Evolutionary conservation across 768 basidiomycete species (phyloP), one percentile per base, ranked within the genome.

Genomic region (Lactarius sp.): DNA sequence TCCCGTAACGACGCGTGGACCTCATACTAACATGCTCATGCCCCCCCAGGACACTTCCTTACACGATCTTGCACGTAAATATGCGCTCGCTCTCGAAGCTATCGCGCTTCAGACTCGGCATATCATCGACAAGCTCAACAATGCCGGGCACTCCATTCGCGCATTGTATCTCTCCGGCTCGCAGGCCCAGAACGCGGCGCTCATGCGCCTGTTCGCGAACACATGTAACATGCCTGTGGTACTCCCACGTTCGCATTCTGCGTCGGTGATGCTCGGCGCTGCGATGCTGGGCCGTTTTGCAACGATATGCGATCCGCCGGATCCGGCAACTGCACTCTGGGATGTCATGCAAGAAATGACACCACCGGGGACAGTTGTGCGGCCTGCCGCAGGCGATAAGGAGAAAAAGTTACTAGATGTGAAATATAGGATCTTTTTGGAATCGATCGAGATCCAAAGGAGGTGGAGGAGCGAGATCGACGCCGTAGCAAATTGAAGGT

Each of bases 291-390:
- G 89, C 14, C 80, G 92, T 59, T 89, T 91, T 70, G 95, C 96
- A 2, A 83, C 82, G 31, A 88, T 90, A 68, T 70, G 74, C 52
- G 71, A 77, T 57, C 77, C 69, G 64, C 74, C 77, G 51, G 78
- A 80, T 58, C 81, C 86, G 65, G 84, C 84, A 27, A 81, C 87
- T 65, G 75, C 79, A 65, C 77, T 98, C 67, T 99, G 97, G 96
- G 79, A 85, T 52, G 90, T 95, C 69, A 98, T 98, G 96, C 94
- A 86, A 61, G 88, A 93, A 68, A 98, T 99, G 97, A 96, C 94
- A 7, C 88, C 91, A 39, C 77, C 85, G 1, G 96, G 90, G 4
- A 84, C 81, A 16, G 77, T 88, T 50, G 80, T 99, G 39, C 71
- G 75, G 7, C 92, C 95, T 2, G 76, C 78, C 16, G 85, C 85